Base-by-base conservation (phyloP, 169 alveolate species). In the Cryptosporidium felis region DNA sequence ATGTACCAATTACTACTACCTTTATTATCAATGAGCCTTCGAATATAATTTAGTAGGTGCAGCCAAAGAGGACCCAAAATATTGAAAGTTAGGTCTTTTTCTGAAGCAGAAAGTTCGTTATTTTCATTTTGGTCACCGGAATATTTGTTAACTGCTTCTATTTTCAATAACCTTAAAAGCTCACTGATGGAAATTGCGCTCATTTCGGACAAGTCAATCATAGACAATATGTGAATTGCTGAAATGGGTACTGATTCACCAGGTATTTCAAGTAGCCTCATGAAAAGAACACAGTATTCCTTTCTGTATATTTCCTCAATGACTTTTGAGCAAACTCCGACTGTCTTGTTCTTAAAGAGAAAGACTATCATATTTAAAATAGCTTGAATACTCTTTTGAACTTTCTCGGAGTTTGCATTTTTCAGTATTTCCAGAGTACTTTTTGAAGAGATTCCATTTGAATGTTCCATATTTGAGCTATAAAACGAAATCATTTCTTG, bases 251-350 rank as follows among this genome's bases (percentile, higher is more conserved):
- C 66, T 0, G 53, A 32, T 34, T 74, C 85, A 34, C 74, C 63
- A 9, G 85, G 85, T 28, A 74, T 61, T 21, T 74, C 85, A 10
- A 74, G 53, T 18, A 74, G 42, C 32, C 74, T 74, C 65, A 74
- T 74, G 34, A 74, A 74, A 1, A 56, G 53, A 40, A 56, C 41
- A 21, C 85, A 74, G 28, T 74, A 74, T 1, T 67, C 85, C 23
- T 40, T 74, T 53, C 56, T 74, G 14, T 74, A 74, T 6, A 74
- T 74, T 34, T 56, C 85, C 14, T 38, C 59, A 16, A 74, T 38
- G 5, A 74, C 66, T 40, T 74, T 74, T 18, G 85, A 51, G 30
- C 85, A 74, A n/a, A 74, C 42, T 3, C 67, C 66, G 4, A 28
- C 41, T 6, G 26, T 38, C 36, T 74, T 74, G 36, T 74, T 74